These are phyloP conservation scores for Penicillium sp. DNA, from an alignment of 2,329 filamentous ascomycete genomes.

Conservation along the genomic window DNA sequence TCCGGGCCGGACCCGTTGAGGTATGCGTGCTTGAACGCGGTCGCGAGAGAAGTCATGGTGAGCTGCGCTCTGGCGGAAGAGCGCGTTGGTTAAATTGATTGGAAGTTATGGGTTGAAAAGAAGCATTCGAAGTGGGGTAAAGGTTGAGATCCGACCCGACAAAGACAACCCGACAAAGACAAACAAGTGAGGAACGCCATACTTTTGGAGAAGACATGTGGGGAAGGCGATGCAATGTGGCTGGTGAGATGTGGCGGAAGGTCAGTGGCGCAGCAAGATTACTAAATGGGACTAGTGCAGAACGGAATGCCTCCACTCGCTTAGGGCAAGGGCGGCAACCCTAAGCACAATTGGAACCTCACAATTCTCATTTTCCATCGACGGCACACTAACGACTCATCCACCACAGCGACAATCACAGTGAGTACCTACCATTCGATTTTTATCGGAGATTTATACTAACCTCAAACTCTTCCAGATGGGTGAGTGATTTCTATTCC, in stretches of 20 bases:
- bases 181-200: conserved; percentile 3
- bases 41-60: conserved; percentile 70
- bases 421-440: conserved; percentile 39
- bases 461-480: conserved; percentile 49
- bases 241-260: conserved; percentile 3
- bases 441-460: conserved; percentile 23
- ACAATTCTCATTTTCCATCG: conserved; percentile 42
- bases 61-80: background rate
- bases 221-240: conserved; percentile 10
- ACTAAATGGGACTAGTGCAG: conserved; percentile 30
- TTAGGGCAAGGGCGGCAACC: conserved; percentile 47
- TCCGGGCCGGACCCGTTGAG: conserved; percentile 64
- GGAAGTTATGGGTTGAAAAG: background rate
- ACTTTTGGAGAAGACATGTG: conserved; percentile 13
- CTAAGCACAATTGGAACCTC: conserved; percentile 42
- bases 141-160: background rate
- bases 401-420: conserved; percentile 54
- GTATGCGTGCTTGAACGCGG: conserved; percentile 70
- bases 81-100: background rate
- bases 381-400: conserved; percentile 38
- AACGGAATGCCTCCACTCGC: conserved; percentile 30
- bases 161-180: background rate
- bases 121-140: conserved; percentile 2
- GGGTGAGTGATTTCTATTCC: conserved; percentile 54
- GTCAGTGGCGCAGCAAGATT: background rate